Evolutionary conservation across 352 stramenopile genomes (phyloP).

Genomic region (Phytophthora crassamura): DNA sequence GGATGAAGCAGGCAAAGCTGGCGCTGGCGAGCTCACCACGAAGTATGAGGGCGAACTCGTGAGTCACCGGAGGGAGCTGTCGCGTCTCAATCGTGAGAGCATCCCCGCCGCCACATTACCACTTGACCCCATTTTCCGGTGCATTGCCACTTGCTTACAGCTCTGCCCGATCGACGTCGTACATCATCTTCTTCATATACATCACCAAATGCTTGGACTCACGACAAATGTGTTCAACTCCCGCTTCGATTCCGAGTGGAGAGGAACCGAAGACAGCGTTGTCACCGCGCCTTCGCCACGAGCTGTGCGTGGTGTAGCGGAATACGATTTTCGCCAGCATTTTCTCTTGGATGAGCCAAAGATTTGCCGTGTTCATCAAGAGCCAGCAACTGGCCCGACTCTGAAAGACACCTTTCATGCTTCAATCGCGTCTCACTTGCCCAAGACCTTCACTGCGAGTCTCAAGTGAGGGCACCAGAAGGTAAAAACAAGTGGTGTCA

Average conservation of each 20-base stretch:
- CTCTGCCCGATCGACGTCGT: too few species aligned
- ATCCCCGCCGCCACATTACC: slow-evolving; percentile 1
- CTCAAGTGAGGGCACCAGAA: slow-evolving; percentile 16
- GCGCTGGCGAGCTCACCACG: neutral
- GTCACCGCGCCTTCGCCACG: slow-evolving; percentile 25
- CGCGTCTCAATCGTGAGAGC: neutral
- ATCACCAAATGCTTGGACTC: too few species aligned
- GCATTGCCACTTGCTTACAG: neutral
- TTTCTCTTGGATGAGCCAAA: slow-evolving; percentile 29
- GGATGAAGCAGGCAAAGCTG: slow-evolving; percentile 10
- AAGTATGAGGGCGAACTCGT: neutral
- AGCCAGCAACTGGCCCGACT: slow-evolving; percentile 25
- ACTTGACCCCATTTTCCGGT: slow-evolving; percentile 4
- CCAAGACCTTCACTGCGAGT: neutral
- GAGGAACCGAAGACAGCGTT: slow-evolving; percentile 9
- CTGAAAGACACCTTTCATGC: slow-evolving; percentile 18
- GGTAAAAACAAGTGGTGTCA: slow-evolving; percentile 30
- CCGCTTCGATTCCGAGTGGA: neutral
- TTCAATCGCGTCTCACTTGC: slow-evolving; percentile 25
- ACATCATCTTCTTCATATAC: too few species aligned
- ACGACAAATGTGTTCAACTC: neutral
- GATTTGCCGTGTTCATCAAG: slow-evolving; percentile 12
- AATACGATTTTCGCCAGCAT: neutral
- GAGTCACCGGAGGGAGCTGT: neutral
- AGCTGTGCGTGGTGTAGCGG: neutral